phyloP scores from a whole-genome alignment of 176 grass and related monocot species.

The Carex scoparia region DNA sequence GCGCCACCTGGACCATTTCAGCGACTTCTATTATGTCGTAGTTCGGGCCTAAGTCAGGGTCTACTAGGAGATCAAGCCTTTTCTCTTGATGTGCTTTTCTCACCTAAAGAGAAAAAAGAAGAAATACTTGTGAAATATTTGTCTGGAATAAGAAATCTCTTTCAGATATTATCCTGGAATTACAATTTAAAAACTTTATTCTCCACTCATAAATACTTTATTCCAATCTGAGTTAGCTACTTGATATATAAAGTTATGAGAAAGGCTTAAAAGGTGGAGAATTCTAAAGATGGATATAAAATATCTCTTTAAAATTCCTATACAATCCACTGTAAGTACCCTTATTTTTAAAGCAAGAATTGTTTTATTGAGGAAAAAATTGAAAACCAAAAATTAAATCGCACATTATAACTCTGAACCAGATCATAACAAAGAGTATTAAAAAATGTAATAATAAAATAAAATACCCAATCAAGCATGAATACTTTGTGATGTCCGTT shows the following conservation, averaged over 20 bases:
- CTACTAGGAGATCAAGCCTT: slow-evolving; percentile 60
- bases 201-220: background rate
- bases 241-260: background rate
- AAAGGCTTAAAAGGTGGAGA: background rate
- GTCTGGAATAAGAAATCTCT: background rate
- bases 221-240: background rate
- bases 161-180: background rate
- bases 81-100: slow-evolving; percentile 89
- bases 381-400: background rate
- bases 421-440: background rate
- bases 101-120: slow-evolving; percentile 31
- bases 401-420: background rate
- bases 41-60: slow-evolving; percentile 40
- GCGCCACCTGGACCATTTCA: slow-evolving; percentile 83
- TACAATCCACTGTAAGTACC: background rate
- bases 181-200: background rate
- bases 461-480: slow-evolving; percentile 94
- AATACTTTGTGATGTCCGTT: slow-evolving; percentile 53
- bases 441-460: background rate
- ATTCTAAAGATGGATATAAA: no score
- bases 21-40: slow-evolving; percentile 75
- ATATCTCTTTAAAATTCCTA: no score
- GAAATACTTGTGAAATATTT: background rate
- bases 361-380: background rate
- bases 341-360: background rate